Evolutionary conservation across 2,329 filamentous ascomycete species (phyloP).

Genomic region (Xylaria sp.): DNA sequence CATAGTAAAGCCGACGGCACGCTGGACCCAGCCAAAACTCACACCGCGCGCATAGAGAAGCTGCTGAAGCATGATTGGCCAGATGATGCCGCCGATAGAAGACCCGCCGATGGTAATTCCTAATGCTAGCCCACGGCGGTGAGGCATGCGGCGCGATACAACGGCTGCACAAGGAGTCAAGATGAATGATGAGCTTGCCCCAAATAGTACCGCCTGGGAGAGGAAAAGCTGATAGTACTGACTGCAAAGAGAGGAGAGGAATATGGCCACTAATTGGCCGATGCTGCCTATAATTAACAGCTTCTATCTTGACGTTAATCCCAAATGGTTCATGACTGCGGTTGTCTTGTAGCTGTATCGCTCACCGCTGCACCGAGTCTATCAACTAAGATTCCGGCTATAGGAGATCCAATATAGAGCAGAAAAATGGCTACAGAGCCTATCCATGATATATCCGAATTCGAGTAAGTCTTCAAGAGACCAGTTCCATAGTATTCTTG

Average conservation of each 20-base stretch:
- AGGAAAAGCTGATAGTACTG: conserved; percentile 51
- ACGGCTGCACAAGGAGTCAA: conserved; percentile 43
- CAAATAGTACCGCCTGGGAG: conserved; percentile 45
- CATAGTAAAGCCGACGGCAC: conserved; percentile 56
- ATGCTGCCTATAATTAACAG: conserved; percentile 36
- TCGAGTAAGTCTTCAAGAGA: conserved; percentile 39
- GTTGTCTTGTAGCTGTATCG: background rate
- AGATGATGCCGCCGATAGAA: conserved; percentile 51
- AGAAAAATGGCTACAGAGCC: conserved; percentile 51
- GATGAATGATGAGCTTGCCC: conserved; percentile 40
- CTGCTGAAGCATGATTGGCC: conserved; percentile 49
- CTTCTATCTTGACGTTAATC: conserved; percentile 20
- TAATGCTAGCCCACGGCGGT: conserved; percentile 41
- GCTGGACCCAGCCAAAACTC: conserved; percentile 48
- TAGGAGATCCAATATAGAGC: conserved; percentile 42
- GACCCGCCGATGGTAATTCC: conserved; percentile 45
- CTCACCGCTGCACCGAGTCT: conserved; percentile 47
- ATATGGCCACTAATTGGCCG: conserved; percentile 44
- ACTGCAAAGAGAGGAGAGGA: conserved; percentile 48
- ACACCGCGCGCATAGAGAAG: conserved; percentile 44
- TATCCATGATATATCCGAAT: conserved; percentile 51
- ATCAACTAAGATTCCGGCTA: conserved; percentile 49
- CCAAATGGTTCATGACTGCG: conserved; percentile 17
- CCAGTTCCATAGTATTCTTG: conserved; percentile 48
- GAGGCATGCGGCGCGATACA: conserved; percentile 42